These are phyloP conservation scores for Aspergillus persii DNA, from an alignment of 2,329 filamentous ascomycete genomes.

Conservation along the genomic window DNA sequence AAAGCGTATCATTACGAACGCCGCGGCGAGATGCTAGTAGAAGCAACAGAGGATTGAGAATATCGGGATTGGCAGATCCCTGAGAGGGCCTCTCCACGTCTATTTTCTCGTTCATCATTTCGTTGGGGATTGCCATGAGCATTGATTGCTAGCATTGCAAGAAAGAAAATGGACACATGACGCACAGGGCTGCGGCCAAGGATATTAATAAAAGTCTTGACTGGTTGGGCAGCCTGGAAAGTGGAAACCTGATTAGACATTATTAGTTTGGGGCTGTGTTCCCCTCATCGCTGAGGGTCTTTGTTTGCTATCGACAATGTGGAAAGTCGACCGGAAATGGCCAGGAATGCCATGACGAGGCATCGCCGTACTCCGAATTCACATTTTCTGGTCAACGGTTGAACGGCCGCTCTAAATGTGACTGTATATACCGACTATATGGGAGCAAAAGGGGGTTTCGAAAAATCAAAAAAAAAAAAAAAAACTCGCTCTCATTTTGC, in stretches of 20 bases:
- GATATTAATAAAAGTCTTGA: not conserved
- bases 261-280: not conserved
- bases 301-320: no score
- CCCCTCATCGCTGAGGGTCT: no score
- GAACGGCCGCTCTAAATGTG: no score
- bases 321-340: no score
- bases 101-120: not conserved
- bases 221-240: not conserved
- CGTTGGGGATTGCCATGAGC: not conserved
- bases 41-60: not conserved
- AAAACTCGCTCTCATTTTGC: not conserved
- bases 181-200: not conserved
- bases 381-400: no score
- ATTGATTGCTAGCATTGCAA: not conserved
- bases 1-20: not conserved
- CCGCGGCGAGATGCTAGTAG: constrained; percentile 7
- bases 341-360: no score
- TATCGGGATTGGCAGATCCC: not conserved
- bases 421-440: no score
- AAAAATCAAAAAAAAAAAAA: no score
- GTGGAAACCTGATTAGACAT: no score
- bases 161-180: not conserved
- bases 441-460: no score
- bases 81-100: not conserved
- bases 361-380: no score